Base-by-base conservation (phyloP, 352 stramenopile genomes). In the Phytophthora podocarpi region DNA sequence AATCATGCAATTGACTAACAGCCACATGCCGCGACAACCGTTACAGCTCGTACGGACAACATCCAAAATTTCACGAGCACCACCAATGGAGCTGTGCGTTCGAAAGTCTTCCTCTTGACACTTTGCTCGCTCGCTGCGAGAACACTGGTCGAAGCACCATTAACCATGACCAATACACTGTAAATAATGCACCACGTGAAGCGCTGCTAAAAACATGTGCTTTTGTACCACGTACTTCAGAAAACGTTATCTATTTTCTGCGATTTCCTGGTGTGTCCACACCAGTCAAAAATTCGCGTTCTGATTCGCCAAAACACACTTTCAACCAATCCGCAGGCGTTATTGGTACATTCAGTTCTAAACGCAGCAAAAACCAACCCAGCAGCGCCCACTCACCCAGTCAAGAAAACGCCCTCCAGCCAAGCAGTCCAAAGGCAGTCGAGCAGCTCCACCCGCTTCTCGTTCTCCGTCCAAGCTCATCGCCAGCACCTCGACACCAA, bases 361-460 rank as follows among this genome's bases (percentile, higher is more conserved):
- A 31, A 30, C 16, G 21, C 26, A 32, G 2, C 28, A 55, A n/a
- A n/a, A n/a, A n/a, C n/a, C n/a, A n/a, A n/a, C n/a, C n/a, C 26
- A 32, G 2, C 28, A 55, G 30, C 21, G 24, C 16, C 18, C n/a
- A n/a, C n/a, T n/a, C 36, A 16, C 28, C 28, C 63, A 72, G 49
- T 72, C 28, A 18, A 67, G 57, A 72, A 72, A 72, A 67, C 63
- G 63, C 63, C 51, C 63, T 64, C 62, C 57, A 72, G 36, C 57
- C 63, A 72, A 67, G 48, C 43, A 70, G 40, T 55, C 49, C n/a
- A n/a, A n/a, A n/a, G 6, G n/a, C 28, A 52, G 42, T 45, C 45
- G 40, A 63, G 28, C 37, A 50, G 40, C 43, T 59, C 53, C 34
- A 35, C 7, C 35, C 16, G 40, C 34, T 47, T 26, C 10, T 40